Evolutionary conservation across 1,139 yeast species (phyloP).

Genomic region (Zygosaccharomyces sapae): DNA sequence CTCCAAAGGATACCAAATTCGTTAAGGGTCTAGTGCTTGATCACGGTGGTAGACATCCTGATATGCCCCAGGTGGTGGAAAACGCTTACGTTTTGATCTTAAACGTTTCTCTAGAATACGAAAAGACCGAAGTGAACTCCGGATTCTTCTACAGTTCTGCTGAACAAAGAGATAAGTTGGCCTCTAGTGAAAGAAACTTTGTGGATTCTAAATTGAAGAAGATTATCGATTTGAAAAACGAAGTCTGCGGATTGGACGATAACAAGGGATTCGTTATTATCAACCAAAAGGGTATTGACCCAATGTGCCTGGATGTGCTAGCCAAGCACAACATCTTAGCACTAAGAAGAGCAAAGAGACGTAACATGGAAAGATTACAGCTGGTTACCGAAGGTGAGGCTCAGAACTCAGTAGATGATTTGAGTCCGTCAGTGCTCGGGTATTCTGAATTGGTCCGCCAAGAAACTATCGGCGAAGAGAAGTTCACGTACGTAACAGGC

Average conservation of each 20-base stretch:
- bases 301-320: conserved; percentile 90
- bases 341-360: conserved; percentile 94
- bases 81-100: conserved; percentile 82
- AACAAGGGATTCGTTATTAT: conserved; percentile 84
- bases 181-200: conserved; percentile 87
- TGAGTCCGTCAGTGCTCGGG: conserved; percentile 77
- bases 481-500: conserved; percentile 92
- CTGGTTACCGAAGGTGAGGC: conserved; percentile 97
- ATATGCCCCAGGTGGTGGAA: conserved; percentile 86
- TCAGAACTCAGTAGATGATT: conserved; percentile 93
- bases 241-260: conserved; percentile 76
- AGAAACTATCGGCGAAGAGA: conserved; percentile 93
- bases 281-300: conserved; percentile 98
- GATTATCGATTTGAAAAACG: conserved; percentile 86
- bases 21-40: conserved; percentile 89
- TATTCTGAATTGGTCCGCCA: conserved; percentile 89
- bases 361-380: conserved; percentile 98
- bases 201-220: conserved; percentile 90
- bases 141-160: conserved; percentile 93
- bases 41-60: conserved; percentile 99
- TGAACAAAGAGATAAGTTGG: conserved; percentile 93
- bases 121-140: conserved; percentile 95
- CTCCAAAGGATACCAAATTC: conserved; percentile 77
- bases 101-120: conserved; percentile 93
- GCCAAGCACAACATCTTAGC: conserved; percentile 94